A percentile compares a stretch with the other conserved stretches of the same genome.
phyloP scores from a whole-genome alignment of 805 yeast genomes.

The Lipomyces lipofer region DNA sequence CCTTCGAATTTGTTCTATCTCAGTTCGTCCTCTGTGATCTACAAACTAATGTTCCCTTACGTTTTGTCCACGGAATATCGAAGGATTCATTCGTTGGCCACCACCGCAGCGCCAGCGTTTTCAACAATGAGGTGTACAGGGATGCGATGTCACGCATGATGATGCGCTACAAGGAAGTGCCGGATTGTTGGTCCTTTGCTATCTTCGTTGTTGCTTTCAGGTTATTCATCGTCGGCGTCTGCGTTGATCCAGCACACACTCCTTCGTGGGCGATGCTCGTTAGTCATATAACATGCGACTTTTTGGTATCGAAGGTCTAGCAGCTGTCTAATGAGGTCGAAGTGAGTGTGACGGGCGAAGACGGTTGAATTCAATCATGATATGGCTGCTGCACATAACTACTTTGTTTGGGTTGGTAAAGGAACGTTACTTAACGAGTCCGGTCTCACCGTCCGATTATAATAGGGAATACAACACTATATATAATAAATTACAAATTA shows the following conservation, averaged over 20 bases:
- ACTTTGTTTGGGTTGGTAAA: no score
- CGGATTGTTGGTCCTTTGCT: conserved; percentile 60
- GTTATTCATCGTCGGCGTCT: conserved; percentile 38
- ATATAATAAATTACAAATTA: no score
- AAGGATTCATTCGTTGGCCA: conserved; percentile 1
- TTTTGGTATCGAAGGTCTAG: no score
- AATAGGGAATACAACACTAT: no score
- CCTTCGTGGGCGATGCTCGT: conserved; percentile 65
- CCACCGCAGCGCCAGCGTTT: background rate
- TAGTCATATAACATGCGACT: no score
- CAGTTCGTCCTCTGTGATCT: conserved; percentile 57
- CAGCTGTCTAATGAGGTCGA: no score
- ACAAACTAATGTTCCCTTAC: conserved; percentile 57
- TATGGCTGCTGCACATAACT: no score
- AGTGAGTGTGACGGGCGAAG: no score
- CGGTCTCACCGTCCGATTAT: no score
- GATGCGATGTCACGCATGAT: conserved; percentile 40
- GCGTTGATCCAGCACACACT: conserved; percentile 44
- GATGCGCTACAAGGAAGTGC: conserved; percentile 60
- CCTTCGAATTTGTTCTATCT: conserved; percentile 58
- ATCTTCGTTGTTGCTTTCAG: conserved; percentile 47
- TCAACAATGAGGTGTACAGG: background rate
- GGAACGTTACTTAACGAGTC: no score
- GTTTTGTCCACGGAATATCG: conserved; percentile 11
- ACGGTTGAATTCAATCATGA: no score